A percentile compares a stretch with the other conserved stretches of the same genome.
Evolutionary conservation across 2,329 filamentous ascomycete genomes (phyloP).

Genomic region (Onygenales sp.): DNA sequence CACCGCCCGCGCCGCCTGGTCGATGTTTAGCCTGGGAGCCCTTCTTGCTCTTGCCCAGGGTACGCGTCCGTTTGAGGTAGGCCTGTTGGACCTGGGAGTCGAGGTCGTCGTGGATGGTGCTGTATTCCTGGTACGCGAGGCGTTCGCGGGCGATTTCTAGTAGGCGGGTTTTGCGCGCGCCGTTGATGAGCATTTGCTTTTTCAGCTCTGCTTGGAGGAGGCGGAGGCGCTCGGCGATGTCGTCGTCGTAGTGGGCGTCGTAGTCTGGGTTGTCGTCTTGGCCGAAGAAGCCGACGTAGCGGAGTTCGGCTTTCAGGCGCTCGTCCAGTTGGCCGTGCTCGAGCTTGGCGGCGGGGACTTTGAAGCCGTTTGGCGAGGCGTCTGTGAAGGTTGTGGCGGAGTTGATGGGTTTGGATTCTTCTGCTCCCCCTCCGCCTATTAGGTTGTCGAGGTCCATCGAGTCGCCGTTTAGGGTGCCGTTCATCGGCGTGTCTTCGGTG

Average conservation of each 20-base stretch:
- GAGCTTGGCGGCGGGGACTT: constrained; percentile 66
- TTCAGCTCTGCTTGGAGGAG: constrained; percentile 74
- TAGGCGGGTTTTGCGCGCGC: constrained; percentile 77
- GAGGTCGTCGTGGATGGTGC: constrained; percentile 91
- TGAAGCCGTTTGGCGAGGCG: constrained; percentile 66
- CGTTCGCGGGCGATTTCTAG: constrained; percentile 82
- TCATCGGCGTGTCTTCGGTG: constrained; percentile 28
- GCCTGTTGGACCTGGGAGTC: constrained; percentile 91
- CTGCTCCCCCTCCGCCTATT: constrained; percentile 36
- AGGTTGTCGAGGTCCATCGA: constrained; percentile 39
- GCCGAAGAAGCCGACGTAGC: constrained; percentile 79
- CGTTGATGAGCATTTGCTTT: constrained; percentile 77
- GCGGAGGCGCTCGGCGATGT: constrained; percentile 81
- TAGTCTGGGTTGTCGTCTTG: constrained; percentile 65
- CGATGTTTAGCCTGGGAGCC: constrained; percentile 53
- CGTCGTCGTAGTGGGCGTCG: constrained; percentile 84
- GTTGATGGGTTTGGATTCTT: constrained; percentile 36
- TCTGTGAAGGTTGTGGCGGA: constrained; percentile 75
- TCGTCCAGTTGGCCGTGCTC: constrained; percentile 85
- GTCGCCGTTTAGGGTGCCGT: constrained; percentile 34
- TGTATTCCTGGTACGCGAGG: constrained; percentile 94
- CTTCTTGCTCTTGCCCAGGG: constrained; percentile 89
- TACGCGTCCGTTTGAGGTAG: constrained; percentile 90
- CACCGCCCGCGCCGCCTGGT: constrained; percentile 61
- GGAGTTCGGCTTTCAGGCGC: constrained; percentile 80